These are phyloP conservation scores for Collybiopsis luxurians DNA, from an alignment of 768 basidiomycete genomes.

Conservation along the genomic window DNA sequence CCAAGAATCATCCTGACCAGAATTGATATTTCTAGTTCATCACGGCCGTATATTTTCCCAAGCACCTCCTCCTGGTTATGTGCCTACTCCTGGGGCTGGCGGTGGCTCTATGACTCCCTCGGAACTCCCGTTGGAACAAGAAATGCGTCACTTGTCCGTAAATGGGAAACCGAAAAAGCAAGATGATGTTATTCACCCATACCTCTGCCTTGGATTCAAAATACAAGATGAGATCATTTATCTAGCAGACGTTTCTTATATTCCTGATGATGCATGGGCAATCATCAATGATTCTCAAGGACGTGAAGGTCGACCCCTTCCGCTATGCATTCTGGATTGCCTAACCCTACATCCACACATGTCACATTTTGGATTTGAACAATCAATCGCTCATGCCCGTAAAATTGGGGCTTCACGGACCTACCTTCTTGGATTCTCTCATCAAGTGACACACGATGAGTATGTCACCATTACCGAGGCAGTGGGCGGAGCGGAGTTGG, in stretches of 20 bases:
- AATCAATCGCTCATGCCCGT: constrained; percentile 55
- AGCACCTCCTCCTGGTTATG: constrained; percentile 32
- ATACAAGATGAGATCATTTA: constrained; percentile 68
- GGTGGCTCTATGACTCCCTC: constrained; percentile 29
- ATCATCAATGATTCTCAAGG: constrained; percentile 31
- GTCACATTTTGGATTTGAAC: constrained; percentile 78
- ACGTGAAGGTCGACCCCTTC: constrained; percentile 26
- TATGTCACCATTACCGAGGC: constrained; percentile 63
- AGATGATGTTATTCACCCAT: constrained; percentile 46
- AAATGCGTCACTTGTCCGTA: neutral
- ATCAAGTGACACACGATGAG: constrained; percentile 77
- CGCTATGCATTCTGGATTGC: constrained; percentile 76
- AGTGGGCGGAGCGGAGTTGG: constrained; percentile 32
- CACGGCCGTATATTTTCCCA: constrained; percentile 66
- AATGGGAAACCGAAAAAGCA: constrained; percentile 2
- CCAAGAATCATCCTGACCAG: neutral
- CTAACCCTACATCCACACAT: constrained; percentile 61
- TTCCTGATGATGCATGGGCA: constrained; percentile 72
- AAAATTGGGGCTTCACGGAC: constrained; percentile 58
- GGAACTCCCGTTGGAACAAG: constrained; percentile 10
- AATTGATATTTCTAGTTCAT: constrained; percentile 46
- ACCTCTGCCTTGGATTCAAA: constrained; percentile 67
- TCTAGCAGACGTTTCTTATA: constrained; percentile 79
- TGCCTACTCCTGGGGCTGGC: constrained; percentile 39
- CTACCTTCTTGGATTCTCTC: constrained; percentile 74